Conservation (phyloP, 306 rosid species). For the Citrullus mucosospermus region DNA sequence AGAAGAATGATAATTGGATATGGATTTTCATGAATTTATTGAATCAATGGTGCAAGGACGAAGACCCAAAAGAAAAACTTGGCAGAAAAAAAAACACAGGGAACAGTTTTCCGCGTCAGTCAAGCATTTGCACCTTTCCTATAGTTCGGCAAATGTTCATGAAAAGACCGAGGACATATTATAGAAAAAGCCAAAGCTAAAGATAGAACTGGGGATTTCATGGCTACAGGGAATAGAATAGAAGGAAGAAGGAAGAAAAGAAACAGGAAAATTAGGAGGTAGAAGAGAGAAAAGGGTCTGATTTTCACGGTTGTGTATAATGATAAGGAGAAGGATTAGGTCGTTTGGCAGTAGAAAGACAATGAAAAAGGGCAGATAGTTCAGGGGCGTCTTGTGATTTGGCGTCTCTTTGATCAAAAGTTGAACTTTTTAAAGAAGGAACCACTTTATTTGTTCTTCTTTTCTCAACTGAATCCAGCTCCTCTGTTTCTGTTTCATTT, state of each 20-base stretch:
- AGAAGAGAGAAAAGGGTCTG: slow-evolving; percentile 24
- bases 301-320: slow-evolving; percentile 43
- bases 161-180: slow-evolving; percentile 4
- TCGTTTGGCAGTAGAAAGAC: slow-evolving; percentile 63
- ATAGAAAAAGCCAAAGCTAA: slow-evolving; percentile 9
- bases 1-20: slow-evolving; percentile 12
- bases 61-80: slow-evolving; percentile 15
- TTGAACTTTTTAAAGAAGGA: slow-evolving; percentile 15
- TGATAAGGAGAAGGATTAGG: slow-evolving; percentile 55
- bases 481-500: slow-evolving; percentile 31
- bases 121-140: not conserved
- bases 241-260: slow-evolving; percentile 21
- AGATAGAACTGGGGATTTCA: slow-evolving; percentile 18
- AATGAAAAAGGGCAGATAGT: slow-evolving; percentile 41
- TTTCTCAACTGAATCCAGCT: slow-evolving; percentile 23
- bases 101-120: slow-evolving; percentile 6
- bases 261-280: not conserved
- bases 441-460: slow-evolving; percentile 11
- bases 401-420: slow-evolving; percentile 47
- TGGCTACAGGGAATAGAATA: slow-evolving; percentile 18
- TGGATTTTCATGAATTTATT: slow-evolving; percentile 25
- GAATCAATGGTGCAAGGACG: slow-evolving; percentile 19
- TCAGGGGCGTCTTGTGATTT: slow-evolving; percentile 78
- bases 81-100: not conserved
- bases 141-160: slow-evolving; percentile 14